Percentiles rank a stretch among this genome's conserved stretches.
phyloP scores from a whole-genome alignment of 352 stramenopile genomes.

The Pilasporangium apinafurcum region DNA sequence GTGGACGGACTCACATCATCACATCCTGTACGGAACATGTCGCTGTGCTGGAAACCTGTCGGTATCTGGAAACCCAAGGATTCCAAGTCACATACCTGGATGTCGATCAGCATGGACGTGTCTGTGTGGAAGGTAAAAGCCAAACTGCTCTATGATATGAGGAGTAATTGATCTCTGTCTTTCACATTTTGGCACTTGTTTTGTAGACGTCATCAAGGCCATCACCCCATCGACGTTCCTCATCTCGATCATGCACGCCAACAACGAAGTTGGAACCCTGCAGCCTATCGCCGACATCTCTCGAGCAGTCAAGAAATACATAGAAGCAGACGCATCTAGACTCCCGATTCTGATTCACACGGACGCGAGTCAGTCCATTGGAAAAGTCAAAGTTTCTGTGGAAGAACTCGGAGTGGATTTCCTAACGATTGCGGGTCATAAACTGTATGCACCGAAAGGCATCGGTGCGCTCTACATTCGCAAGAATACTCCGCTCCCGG shows the following conservation, averaged over 20 bases:
- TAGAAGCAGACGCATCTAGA: constrained; percentile 13
- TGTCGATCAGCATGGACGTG: constrained; percentile 45
- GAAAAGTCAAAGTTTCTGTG: constrained; percentile 90
- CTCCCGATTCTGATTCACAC: constrained; percentile 92
- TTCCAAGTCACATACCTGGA: constrained; percentile 71
- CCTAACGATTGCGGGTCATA: constrained; percentile 96
- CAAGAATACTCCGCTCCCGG: constrained; percentile 19
- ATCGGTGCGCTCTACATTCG: constrained; percentile 80
- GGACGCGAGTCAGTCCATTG: constrained; percentile 95
- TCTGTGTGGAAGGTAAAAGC: constrained; percentile 30
- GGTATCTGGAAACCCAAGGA: constrained; percentile 45
- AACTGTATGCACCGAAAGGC: constrained; percentile 96
- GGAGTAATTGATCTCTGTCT: too few relatives aligned
- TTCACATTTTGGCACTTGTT: background rate
- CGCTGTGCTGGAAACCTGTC: constrained; percentile 84
- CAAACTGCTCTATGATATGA: background rate
- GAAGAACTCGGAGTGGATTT: constrained; percentile 88
- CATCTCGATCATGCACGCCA: constrained; percentile 97
- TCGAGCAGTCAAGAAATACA: constrained; percentile 24
- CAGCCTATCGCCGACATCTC: constrained; percentile 92
- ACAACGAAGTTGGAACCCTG: constrained; percentile 97
- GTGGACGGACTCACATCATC: constrained; percentile 80
- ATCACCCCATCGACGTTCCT: constrained; percentile 86
- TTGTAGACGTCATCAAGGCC: constrained; percentile 68
- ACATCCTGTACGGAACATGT: constrained; percentile 93